These are phyloP conservation scores for Pugionium cornutum DNA, from an alignment of 345 rosid species.

Conservation along the genomic window DNA sequence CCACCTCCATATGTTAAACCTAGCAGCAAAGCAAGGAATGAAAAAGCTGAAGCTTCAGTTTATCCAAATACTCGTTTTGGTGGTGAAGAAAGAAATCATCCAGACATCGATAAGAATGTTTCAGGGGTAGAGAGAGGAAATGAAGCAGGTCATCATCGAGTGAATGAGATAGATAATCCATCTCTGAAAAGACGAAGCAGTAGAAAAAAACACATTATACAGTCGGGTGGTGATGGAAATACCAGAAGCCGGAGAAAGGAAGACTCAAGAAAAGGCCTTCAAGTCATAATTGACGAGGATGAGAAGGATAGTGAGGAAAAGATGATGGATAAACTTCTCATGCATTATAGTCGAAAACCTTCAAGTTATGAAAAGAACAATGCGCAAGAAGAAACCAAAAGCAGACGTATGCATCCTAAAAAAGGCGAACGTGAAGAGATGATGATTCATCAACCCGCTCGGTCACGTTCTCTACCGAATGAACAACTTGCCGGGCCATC, in stretches of 20 bases:
- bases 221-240: conserved; percentile 41
- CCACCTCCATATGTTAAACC: conserved; percentile 80
- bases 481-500: conserved; percentile 51
- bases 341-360: conserved; percentile 87
- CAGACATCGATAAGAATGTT: conserved; percentile 39
- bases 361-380: conserved; percentile 51
- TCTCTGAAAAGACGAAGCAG: conserved; percentile 45
- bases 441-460: conserved; percentile 45
- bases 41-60: conserved; percentile 42
- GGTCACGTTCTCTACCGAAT: conserved; percentile 72
- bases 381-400: conserved; percentile 54
- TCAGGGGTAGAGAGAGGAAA: conserved; percentile 32
- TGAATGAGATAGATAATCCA: conserved; percentile 32
- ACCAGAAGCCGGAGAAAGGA: conserved; percentile 64
- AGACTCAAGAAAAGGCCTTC: conserved; percentile 63
- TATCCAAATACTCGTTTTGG: conserved; percentile 19
- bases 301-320: conserved; percentile 74
- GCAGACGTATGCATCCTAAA: conserved; percentile 45
- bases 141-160: conserved; percentile 33
- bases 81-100: conserved; percentile 38
- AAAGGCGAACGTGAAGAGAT: conserved; percentile 43
- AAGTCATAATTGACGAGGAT: conserved; percentile 48
- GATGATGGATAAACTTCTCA: conserved; percentile 78
- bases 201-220: conserved; percentile 57
- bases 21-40: conserved; percentile 36